Percentiles rank a stretch among this genome's conserved stretches.
phyloP scores from a whole-genome alignment of 2,329 filamentous ascomycete species.

The Allantophomopsis lycopodina region DNA sequence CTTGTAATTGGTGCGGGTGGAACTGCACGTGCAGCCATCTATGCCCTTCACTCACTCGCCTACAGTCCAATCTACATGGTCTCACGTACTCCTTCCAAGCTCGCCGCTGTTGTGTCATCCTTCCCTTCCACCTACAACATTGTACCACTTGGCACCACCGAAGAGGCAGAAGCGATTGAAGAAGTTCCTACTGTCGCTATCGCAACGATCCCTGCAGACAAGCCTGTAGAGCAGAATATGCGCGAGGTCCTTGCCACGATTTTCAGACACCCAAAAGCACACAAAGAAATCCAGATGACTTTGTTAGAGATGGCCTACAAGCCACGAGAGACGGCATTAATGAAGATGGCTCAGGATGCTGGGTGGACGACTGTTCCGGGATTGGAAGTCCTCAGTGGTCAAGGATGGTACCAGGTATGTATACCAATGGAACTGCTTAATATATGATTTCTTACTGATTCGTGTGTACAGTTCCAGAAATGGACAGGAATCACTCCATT shows the following conservation, averaged over 20 bases:
- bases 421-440: neutral
- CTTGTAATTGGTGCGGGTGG: conserved; percentile 86
- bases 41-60: conserved; percentile 70
- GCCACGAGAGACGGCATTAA: conserved; percentile 68
- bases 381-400: conserved; percentile 76
- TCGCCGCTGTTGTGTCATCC: conserved; percentile 49
- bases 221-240: conserved; percentile 62
- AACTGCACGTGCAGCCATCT: conserved; percentile 83
- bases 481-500: conserved; percentile 75
- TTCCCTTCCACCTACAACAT: conserved; percentile 68
- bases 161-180: conserved; percentile 33
- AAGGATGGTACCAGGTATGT: conserved; percentile 76
- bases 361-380: conserved; percentile 80
- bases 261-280: conserved; percentile 25
- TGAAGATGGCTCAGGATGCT: conserved; percentile 65
- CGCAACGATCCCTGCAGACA: conserved; percentile 82
- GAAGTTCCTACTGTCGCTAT: conserved; percentile 58
- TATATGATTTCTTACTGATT: conserved; percentile 10
- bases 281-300: conserved; percentile 30
- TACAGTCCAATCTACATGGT: conserved; percentile 80
- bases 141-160: conserved; percentile 39
- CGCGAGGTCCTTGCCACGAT: conserved; percentile 45
- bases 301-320: conserved; percentile 96
- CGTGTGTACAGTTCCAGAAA: conserved; percentile 51
- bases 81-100: conserved; percentile 60